These are phyloP conservation scores for Diaporthe amygdali DNA, from an alignment of 2,329 filamentous ascomycete species.

Conservation along the genomic window DNA sequence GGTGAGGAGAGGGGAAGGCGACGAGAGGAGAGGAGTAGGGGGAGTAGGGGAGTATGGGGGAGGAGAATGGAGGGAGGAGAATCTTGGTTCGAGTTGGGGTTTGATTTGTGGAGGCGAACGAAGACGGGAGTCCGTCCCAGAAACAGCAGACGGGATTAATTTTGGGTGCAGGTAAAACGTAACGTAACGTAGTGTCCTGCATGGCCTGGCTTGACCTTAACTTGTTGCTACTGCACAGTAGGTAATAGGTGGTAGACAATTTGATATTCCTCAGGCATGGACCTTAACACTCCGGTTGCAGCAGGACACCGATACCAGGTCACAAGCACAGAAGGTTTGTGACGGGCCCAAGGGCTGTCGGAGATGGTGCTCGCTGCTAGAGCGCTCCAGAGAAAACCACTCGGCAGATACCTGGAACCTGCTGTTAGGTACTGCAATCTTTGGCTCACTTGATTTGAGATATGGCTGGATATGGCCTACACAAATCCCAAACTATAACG, in stretches of 20 bases:
- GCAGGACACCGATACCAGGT: not conserved
- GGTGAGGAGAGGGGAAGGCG: not conserved
- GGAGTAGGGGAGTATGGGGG: not conserved
- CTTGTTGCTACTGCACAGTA: not conserved
- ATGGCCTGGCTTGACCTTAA: not conserved
- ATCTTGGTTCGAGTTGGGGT: conserved; percentile 3
- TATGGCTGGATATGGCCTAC: not conserved
- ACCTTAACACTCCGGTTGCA: not conserved
- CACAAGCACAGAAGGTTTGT: not conserved
- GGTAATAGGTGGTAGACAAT: not conserved
- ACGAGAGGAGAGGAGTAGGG: not conserved
- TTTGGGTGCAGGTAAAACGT: not conserved
- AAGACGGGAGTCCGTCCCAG: not conserved
- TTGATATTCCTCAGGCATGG: not conserved
- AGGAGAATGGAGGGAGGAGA: not conserved
- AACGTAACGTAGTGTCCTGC: not conserved
- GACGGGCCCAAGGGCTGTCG: not conserved
- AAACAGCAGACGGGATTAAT: not conserved
- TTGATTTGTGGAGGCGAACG: not conserved
- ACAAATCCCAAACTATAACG: not conserved
- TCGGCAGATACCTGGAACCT: too few species aligned
- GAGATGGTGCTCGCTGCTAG: not conserved
- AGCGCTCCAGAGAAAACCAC: not conserved
- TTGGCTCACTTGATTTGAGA: not conserved
- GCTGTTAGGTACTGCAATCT: not conserved